Percentiles rank a stretch among this genome's conserved stretches.
phyloP scores from a whole-genome alignment of 108 stramenopile genomes.

The Stephanodiscus minutulus region DNA sequence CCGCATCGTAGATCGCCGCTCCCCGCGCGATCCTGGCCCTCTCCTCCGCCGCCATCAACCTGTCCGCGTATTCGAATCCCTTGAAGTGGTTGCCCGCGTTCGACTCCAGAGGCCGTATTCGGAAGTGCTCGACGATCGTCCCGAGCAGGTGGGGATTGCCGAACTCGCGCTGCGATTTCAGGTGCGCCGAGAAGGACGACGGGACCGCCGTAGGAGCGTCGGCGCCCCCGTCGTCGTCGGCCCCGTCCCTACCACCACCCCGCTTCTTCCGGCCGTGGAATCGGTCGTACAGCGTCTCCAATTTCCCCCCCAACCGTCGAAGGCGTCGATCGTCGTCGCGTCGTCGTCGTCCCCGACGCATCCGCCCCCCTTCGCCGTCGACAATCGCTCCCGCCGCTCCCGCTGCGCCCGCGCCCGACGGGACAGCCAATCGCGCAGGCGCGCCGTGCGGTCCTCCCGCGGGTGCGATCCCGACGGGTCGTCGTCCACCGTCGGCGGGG shows the following conservation, averaged over 20 bases:
- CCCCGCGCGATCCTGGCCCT: constrained; percentile 36
- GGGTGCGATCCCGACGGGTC: no score
- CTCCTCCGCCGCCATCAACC: constrained; percentile 38
- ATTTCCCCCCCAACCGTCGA: no score
- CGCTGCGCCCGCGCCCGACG: no score
- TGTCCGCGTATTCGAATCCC: constrained; percentile 37
- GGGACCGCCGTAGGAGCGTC: no score
- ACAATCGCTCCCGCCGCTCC: no score
- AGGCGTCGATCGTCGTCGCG: no score
- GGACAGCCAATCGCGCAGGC: no score
- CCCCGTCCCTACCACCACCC: background rate
- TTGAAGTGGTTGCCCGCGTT: constrained; percentile 19
- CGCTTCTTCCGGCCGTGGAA: background rate
- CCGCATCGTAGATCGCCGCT: constrained; percentile 22
- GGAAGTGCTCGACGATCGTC: constrained; percentile 37
- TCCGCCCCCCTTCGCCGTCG: no score
- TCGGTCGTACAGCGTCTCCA: no score
- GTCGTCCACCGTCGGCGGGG: no score
- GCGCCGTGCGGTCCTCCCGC: background rate
- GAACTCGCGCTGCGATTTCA: constrained; percentile 43
- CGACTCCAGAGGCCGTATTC: constrained; percentile 32
- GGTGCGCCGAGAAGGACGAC: constrained; percentile 35
- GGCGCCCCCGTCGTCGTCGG: no score
- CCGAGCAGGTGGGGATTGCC: constrained; percentile 41
- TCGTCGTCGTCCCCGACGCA: no score